Conservation (phyloP, 495 filamentous ascomycete genomes). For the Aspergillus egyptiacus region DNA sequence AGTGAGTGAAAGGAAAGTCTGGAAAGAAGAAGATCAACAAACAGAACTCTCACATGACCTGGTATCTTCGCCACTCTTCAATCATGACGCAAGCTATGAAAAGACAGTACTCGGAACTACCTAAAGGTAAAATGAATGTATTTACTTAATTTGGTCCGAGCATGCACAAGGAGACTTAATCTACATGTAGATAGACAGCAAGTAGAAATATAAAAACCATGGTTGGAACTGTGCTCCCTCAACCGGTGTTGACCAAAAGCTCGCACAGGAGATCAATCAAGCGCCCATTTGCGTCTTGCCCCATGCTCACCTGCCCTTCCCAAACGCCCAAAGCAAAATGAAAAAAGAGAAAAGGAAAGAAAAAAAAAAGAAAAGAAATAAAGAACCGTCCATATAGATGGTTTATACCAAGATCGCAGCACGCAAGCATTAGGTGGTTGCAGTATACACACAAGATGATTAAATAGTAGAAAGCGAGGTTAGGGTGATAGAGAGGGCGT, state of each 20-base stretch:
- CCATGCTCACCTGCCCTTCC: background rate
- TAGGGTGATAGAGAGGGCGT: background rate
- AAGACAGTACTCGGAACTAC: background rate
- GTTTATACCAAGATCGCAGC: background rate
- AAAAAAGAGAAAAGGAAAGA: background rate
- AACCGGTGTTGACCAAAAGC: background rate
- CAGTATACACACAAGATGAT: slow-evolving; percentile 10
- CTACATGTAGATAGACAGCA: no score
- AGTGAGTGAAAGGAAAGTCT: background rate
- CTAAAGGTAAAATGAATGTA: no score
- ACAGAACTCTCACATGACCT: background rate
- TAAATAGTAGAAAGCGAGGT: background rate
- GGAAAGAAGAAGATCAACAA: background rate
- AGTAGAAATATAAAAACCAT: no score
- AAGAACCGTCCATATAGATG: background rate
- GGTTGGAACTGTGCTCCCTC: background rate
- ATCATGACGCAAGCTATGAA: background rate
- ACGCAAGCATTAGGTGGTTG: background rate
- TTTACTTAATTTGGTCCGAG: no score
- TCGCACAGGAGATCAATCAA: background rate
- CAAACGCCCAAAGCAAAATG: background rate
- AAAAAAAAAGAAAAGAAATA: background rate
- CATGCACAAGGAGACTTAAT: no score
- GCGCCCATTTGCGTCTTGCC: background rate
- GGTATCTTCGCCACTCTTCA: background rate